Conservation (phyloP, 495 filamentous ascomycete species). For the Amniculicola lignicola region DNA sequence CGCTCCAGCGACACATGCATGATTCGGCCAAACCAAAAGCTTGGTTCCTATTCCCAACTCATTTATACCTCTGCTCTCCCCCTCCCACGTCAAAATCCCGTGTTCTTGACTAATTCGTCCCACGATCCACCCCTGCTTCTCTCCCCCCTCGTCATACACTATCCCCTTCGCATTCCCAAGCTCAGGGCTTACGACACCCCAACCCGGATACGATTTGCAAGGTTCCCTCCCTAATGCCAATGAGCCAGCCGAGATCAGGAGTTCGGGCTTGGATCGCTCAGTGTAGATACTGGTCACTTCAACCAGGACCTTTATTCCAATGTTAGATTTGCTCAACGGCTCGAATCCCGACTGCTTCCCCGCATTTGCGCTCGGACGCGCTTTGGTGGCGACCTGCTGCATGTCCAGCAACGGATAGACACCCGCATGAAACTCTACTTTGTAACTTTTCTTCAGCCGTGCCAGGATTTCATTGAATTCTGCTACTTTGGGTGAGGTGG, state of each 20-base stretch:
- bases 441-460: constrained; percentile 40
- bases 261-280: constrained; percentile 58
- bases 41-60: constrained; percentile 57
- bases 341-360: neutral
- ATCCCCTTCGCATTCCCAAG: neutral
- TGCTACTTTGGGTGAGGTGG: constrained; percentile 21
- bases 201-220: constrained; percentile 64
- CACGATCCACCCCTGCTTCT: constrained; percentile 43
- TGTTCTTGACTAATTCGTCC: constrained; percentile 45
- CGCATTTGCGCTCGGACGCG: constrained; percentile 10
- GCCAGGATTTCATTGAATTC: constrained; percentile 33
- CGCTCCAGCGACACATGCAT: constrained; percentile 75
- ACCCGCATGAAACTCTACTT: constrained; percentile 68
- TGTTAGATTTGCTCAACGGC: constrained; percentile 49
- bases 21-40: constrained; percentile 77
- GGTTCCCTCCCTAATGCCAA: constrained; percentile 76
- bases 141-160: constrained; percentile 35
- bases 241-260: constrained; percentile 65
- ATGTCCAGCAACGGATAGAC: constrained; percentile 74
- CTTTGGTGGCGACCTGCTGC: constrained; percentile 74
- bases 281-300: constrained; percentile 74
- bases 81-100: constrained; percentile 45
- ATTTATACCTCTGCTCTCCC: constrained; percentile 51
- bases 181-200: constrained; percentile 60
- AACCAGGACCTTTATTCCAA: constrained; percentile 67